Conservation (phyloP, 148 eudicot genomes). For the Simmondsia chinensis region DNA sequence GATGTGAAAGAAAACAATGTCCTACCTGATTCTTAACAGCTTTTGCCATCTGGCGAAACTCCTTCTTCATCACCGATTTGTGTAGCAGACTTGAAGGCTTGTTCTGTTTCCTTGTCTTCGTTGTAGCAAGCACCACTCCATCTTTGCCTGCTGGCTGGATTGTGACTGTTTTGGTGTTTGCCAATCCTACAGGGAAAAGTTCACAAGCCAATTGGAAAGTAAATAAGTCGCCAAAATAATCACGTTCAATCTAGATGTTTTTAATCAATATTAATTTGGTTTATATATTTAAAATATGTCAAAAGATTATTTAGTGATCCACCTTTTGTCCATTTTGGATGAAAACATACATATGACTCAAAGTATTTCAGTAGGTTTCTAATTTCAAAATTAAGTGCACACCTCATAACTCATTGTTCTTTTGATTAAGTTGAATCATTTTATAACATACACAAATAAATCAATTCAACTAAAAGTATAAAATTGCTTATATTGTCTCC, state of each 20-base stretch:
- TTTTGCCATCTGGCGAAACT: constrained; percentile 75
- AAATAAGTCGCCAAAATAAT: neutral
- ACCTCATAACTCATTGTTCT: neutral
- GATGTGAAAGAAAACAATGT: neutral
- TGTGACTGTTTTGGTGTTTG: constrained; percentile 85
- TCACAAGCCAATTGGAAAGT: too few relatives aligned
- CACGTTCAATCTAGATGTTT: neutral
- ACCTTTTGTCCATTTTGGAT: too few relatives aligned
- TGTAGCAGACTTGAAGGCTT: constrained; percentile 62
- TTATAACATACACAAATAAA: neutral
- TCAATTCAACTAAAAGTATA: neutral
- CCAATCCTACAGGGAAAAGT: constrained; percentile 42
- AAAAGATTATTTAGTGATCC: too few relatives aligned
- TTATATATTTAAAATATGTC: too few relatives aligned
- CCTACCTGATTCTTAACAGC: constrained; percentile 86
- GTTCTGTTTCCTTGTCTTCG: constrained; percentile 83
- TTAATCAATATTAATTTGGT: too few relatives aligned
- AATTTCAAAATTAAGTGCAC: too few relatives aligned
- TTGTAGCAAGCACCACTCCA: constrained; percentile 58
- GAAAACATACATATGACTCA: too few relatives aligned
- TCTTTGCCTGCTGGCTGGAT: constrained; percentile 77
- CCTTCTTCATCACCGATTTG: constrained; percentile 88
- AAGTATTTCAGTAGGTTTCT: too few relatives aligned
- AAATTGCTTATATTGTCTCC: too few relatives aligned
- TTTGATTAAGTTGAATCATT: too few relatives aligned